phyloP scores from a whole-genome alignment of 2,329 filamentous ascomycete species.

The Xylariaceae sp. region DNA sequence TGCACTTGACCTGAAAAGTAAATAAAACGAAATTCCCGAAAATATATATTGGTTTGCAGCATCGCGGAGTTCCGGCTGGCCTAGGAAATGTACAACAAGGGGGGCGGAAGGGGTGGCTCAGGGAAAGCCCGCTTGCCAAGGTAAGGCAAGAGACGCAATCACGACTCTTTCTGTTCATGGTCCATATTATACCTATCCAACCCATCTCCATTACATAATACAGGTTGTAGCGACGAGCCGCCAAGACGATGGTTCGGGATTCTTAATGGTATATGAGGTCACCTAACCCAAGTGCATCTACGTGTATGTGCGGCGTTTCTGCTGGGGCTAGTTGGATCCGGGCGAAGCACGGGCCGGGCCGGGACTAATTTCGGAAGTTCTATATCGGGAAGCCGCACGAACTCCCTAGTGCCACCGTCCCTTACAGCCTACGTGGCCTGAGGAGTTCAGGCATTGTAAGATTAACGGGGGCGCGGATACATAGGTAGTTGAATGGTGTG shows the following conservation, averaged over 20 bases:
- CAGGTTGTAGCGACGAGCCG: slow-evolving; percentile 9
- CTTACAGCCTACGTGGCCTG: no score
- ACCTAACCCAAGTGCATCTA: no score
- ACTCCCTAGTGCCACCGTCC: no score
- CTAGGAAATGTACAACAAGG: slow-evolving; percentile 11
- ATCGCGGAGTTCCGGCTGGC: slow-evolving; percentile 12
- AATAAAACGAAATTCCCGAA: background rate
- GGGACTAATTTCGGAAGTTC: no score
- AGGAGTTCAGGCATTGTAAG: no score
- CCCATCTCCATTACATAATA: slow-evolving; percentile 9
- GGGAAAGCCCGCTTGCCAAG: slow-evolving; percentile 1
- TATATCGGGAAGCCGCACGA: no score
- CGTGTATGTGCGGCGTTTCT: no score
- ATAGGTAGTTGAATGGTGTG: no score
- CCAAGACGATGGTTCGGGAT: no score
- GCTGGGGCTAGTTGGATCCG: no score
- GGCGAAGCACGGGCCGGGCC: background rate
- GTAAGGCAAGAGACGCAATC: slow-evolving; percentile 12
- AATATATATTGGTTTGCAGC: slow-evolving; percentile 2
- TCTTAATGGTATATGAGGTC: no score
- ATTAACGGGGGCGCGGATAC: no score
- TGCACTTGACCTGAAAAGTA: background rate
- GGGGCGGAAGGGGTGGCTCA: background rate
- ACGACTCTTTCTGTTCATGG: slow-evolving; percentile 13
- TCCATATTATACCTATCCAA: slow-evolving; percentile 3